phyloP scores from a whole-genome alignment of 345 rosid genomes.

The Syzygium aromaticum region DNA sequence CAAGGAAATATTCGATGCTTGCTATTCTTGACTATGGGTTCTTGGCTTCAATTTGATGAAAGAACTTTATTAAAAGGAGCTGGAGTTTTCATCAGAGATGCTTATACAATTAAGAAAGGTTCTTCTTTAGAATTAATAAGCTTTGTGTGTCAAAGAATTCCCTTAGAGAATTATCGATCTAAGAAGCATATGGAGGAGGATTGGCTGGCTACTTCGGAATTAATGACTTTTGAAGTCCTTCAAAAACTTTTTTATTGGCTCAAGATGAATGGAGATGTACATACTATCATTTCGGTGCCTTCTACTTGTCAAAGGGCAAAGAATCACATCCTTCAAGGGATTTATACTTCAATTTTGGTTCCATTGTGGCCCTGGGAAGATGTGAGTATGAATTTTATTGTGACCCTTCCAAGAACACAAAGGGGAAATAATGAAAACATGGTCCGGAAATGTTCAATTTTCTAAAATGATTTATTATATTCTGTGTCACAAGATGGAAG shows the following conservation, averaged over 20 bases:
- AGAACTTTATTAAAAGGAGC: background rate
- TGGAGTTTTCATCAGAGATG: background rate
- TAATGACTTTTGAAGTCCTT: background rate
- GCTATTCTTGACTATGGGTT: background rate
- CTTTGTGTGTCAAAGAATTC: background rate
- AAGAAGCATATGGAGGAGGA: background rate
- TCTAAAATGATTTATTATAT: background rate
- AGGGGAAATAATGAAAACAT: background rate
- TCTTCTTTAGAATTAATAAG: background rate
- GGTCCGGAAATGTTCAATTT: background rate
- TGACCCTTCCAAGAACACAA: background rate
- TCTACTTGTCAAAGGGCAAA: background rate
- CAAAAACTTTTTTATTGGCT: background rate
- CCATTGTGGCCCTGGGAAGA: background rate
- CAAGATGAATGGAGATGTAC: background rate
- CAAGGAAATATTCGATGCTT: background rate
- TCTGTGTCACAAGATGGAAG: background rate
- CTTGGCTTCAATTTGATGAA: background rate
- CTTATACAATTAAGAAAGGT: background rate
- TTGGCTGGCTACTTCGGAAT: background rate
- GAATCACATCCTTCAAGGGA: background rate
- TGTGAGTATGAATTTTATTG: background rate
- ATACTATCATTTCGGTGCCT: background rate
- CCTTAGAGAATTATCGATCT: background rate
- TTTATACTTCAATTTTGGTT: background rate